These are phyloP conservation scores for Coccinonectria pachysandricola DNA, from an alignment of 2,329 filamentous ascomycete species.

Conservation along the genomic window DNA sequence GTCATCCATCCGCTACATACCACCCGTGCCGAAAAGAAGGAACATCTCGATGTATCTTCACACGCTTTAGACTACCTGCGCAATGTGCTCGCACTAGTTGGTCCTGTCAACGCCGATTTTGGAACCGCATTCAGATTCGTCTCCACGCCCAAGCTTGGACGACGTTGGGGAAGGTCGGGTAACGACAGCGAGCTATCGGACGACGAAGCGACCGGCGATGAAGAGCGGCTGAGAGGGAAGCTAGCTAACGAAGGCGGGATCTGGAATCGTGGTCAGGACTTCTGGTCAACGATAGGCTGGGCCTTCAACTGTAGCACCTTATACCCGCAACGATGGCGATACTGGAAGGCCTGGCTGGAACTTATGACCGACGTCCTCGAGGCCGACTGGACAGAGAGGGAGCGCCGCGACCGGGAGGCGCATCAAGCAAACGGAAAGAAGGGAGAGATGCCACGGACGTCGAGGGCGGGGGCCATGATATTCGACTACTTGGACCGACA, in stretches of 20 bases:
- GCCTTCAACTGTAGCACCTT: constrained; percentile 78
- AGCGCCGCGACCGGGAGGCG: constrained; percentile 34
- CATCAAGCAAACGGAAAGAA: constrained; percentile 11
- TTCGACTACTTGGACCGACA: constrained; percentile 45
- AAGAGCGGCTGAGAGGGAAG: constrained; percentile 43
- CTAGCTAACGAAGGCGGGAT: constrained; percentile 57
- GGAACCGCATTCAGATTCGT: constrained; percentile 62
- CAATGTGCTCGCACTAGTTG: constrained; percentile 52
- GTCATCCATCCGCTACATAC: constrained; percentile 73
- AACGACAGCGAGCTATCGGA: constrained; percentile 33
- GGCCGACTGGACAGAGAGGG: constrained; percentile 53
- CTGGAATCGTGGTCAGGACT: constrained; percentile 70
- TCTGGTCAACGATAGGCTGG: constrained; percentile 87
- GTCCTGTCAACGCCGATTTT: constrained; percentile 60
- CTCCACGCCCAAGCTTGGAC: constrained; percentile 19
- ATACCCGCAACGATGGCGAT: constrained; percentile 64
- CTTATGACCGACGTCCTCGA: constrained; percentile 73
- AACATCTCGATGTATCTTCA: constrained; percentile 52
- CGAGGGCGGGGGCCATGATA: constrained; percentile 47
- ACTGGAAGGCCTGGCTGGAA: constrained; percentile 72
- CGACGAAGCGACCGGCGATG: constrained; percentile 33
- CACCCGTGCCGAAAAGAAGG: constrained; percentile 53
- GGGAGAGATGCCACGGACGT: constrained; percentile 16
- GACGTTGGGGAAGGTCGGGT: constrained; percentile 27
- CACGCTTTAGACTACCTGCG: constrained; percentile 61